These are phyloP conservation scores for Saccharomyces uvarum DNA, from an alignment of 1,139 yeast species.

Conservation along the genomic window DNA sequence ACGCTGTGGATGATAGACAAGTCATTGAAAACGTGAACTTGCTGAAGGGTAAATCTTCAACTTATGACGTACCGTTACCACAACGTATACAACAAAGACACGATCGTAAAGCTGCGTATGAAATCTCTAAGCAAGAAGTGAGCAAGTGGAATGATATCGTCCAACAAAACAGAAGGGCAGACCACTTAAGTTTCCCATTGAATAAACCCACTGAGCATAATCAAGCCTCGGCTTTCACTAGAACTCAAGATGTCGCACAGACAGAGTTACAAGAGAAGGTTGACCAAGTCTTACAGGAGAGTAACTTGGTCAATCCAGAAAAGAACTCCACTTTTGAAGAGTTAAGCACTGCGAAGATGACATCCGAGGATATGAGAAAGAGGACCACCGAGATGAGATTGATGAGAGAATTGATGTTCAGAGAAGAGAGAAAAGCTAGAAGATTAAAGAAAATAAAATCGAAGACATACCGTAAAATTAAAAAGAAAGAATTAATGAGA, in stretches of 20 bases:
- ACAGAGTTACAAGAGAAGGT: constrained; percentile 66
- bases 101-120: constrained; percentile 87
- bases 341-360: constrained; percentile 70
- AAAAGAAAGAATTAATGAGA: constrained; percentile 73
- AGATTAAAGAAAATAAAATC: constrained; percentile 92
- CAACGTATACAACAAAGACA: constrained; percentile 76
- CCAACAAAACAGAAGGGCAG: constrained; percentile 72
- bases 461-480: constrained; percentile 76
- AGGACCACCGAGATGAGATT: constrained; percentile 76
- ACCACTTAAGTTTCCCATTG: constrained; percentile 63
- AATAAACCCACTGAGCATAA: constrained; percentile 38
- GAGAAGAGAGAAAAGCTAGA: constrained; percentile 86
- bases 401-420: constrained; percentile 93
- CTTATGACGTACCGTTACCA: constrained; percentile 78
- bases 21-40: constrained; percentile 44
- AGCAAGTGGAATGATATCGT: constrained; percentile 84
- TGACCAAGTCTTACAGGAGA: constrained; percentile 50
- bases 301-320: constrained; percentile 64
- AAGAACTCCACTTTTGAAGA: constrained; percentile 81
- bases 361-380: constrained; percentile 70
- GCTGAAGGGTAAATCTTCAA: constrained; percentile 37
- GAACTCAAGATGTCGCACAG: constrained; percentile 40
- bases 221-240: constrained; percentile 49
- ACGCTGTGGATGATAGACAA: constrained; percentile 45
- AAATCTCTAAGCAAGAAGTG: constrained; percentile 77